A percentile compares a stretch with the other conserved stretches of the same genome.
Evolutionary conservation across 2,329 filamentous ascomycete genomes (phyloP).

Genomic region (Hawksworthiomyces lignivorus): DNA sequence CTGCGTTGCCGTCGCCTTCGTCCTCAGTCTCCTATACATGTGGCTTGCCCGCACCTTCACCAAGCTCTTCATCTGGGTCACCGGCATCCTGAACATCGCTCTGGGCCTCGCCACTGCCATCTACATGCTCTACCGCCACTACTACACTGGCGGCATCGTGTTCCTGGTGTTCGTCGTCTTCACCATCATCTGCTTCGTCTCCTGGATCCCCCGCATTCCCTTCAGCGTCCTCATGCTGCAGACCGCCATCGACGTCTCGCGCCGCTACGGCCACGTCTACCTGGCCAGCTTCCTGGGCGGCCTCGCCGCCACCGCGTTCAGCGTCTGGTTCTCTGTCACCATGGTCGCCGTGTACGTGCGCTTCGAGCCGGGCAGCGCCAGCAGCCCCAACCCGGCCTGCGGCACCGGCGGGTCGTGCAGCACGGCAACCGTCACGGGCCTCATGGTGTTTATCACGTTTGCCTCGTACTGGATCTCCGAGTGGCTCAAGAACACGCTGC

Average conservation of each 20-base stretch:
- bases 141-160: slow-evolving; percentile 80
- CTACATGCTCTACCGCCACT: slow-evolving; percentile 70
- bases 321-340: slow-evolving; percentile 79
- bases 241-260: slow-evolving; percentile 77
- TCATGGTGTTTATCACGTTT: slow-evolving; percentile 83
- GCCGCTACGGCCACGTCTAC: slow-evolving; percentile 78
- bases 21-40: slow-evolving; percentile 72
- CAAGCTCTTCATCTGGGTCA: slow-evolving; percentile 88
- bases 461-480: slow-evolving; percentile 92
- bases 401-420: slow-evolving; percentile 56
- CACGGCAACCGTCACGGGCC: slow-evolving; percentile 68
- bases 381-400: slow-evolving; percentile 43
- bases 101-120: slow-evolving; percentile 79
- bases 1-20: slow-evolving; percentile 63
- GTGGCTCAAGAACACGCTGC: slow-evolving; percentile 88
- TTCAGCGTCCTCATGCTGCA: slow-evolving; percentile 87
- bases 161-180: slow-evolving; percentile 79
- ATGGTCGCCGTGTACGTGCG: slow-evolving; percentile 80
- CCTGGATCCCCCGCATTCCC: slow-evolving; percentile 84
- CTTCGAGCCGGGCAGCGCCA: slow-evolving; percentile 56
- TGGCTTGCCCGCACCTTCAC: slow-evolving; percentile 68
- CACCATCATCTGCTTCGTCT: slow-evolving; percentile 73
- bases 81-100: slow-evolving; percentile 78
- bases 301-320: slow-evolving; percentile 64
- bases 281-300: slow-evolving; percentile 79